These are phyloP conservation scores for Geopyxis carbonaria DNA, from an alignment of 495 filamentous ascomycete species.

Conservation along the genomic window DNA sequence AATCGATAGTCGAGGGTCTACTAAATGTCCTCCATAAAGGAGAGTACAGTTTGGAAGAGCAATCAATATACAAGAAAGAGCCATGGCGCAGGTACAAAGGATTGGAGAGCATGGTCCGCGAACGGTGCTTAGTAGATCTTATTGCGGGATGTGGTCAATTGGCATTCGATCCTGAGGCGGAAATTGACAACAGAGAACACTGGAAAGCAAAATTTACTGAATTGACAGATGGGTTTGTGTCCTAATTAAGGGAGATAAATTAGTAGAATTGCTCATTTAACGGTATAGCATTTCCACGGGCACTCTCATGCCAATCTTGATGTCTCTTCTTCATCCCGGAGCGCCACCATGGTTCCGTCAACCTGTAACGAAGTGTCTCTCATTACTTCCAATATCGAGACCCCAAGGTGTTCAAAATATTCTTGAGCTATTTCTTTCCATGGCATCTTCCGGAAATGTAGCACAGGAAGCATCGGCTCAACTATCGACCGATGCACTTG, in stretches of 20 bases:
- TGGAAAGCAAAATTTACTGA: conserved; percentile 26
- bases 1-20: too few relatives aligned
- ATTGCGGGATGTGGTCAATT: conserved; percentile 25
- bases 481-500: conserved; percentile 41
- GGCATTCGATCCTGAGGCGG: conserved; percentile 20
- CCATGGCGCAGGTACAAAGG: not conserved
- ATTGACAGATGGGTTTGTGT: conserved; percentile 32
- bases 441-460: conserved; percentile 5
- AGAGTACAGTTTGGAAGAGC: too few relatives aligned
- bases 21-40: too few relatives aligned
- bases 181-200: conserved; percentile 9
- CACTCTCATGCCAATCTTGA: conserved; percentile 11
- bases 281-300: conserved; percentile 17
- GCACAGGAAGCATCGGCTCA: conserved; percentile 3
- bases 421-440: conserved; percentile 22
- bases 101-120: conserved; percentile 8
- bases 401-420: conserved; percentile 18
- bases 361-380: conserved; percentile 14
- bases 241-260: not conserved
- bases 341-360: conserved; percentile 10
- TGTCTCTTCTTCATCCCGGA: conserved; percentile 20
- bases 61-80: too few relatives aligned
- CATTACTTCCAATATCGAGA: conserved; percentile 17
- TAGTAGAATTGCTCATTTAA: too few relatives aligned
- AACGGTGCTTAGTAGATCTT: conserved; percentile 25